Evolutionary conservation across 768 basidiomycete genomes (phyloP).

Genomic region (Xerocomus spinulosus): DNA sequence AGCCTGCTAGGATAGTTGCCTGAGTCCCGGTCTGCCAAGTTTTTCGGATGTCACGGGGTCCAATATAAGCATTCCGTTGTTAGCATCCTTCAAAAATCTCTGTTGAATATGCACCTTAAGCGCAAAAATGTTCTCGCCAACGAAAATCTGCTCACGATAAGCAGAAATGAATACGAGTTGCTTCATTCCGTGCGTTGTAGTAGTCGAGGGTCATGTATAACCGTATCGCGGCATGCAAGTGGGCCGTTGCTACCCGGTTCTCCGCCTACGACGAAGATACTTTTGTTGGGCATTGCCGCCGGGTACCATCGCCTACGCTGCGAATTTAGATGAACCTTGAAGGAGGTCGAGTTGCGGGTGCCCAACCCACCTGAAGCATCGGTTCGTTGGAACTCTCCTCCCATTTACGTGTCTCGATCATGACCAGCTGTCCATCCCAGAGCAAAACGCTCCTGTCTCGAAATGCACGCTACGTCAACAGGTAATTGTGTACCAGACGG

Average conservation of each 20-base stretch:
- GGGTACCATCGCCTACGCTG: constrained; percentile 72
- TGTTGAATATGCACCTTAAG: too few species aligned
- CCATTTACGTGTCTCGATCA: constrained; percentile 76
- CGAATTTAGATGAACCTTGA: neutral
- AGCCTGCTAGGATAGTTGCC: too few species aligned
- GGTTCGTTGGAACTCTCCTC: constrained; percentile 61
- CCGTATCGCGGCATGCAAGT: constrained; percentile 66
- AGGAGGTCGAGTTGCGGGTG: too few species aligned
- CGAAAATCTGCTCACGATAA: too few species aligned
- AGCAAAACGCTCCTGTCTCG: constrained; percentile 76
- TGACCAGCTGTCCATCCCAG: constrained; percentile 48
- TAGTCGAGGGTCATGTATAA: constrained; percentile 64
- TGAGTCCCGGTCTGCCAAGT: too few species aligned
- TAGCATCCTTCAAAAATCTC: too few species aligned
- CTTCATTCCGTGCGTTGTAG: constrained; percentile 66
- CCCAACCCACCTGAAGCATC: constrained; percentile 49
- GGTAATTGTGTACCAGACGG: constrained; percentile 43
- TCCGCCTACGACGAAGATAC: constrained; percentile 69
- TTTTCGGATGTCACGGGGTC: too few species aligned
- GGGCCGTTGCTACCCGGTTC: constrained; percentile 71
- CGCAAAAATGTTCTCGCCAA: too few species aligned
- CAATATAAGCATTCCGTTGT: too few species aligned
- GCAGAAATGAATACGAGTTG: constrained; percentile 81
- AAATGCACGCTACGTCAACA: constrained; percentile 72
- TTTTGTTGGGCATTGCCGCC: constrained; percentile 67